Percentiles rank a stretch among this genome's conserved stretches.
Conservation (phyloP, 306 rosid genomes). For the Amphicarpaea edgeworthii region DNA sequence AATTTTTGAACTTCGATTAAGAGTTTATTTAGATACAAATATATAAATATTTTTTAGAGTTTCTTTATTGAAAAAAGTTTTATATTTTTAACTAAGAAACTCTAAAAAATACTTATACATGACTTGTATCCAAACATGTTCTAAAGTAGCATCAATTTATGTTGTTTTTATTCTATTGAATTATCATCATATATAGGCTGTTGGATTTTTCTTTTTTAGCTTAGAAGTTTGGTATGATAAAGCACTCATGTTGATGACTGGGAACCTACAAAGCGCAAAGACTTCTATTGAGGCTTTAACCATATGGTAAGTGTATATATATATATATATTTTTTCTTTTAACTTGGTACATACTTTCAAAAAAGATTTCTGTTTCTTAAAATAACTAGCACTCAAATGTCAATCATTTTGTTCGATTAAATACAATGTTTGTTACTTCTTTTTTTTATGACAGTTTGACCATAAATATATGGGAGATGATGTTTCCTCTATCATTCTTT, state of each 20-base stretch:
- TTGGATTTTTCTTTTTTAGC: conserved; percentile 45
- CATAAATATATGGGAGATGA: conserved; percentile 69
- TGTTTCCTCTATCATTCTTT: conserved; percentile 69
- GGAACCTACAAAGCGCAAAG: conserved; percentile 63
- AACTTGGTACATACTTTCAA: too few species aligned
- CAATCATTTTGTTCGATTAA: not conserved
- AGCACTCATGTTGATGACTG: conserved; percentile 67
- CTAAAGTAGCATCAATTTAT: too few species aligned
- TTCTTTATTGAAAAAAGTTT: too few species aligned
- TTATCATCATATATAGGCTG: too few species aligned
- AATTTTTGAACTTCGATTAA: too few species aligned
- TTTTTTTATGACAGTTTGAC: conserved; percentile 59
- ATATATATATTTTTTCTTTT: not conserved
- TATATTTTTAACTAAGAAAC: too few species aligned
- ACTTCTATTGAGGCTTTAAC: conserved; percentile 74
- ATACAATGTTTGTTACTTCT: not conserved
- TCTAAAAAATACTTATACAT: too few species aligned
- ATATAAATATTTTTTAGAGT: too few species aligned
- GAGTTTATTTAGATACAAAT: too few species aligned
- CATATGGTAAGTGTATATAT: conserved; percentile 53
- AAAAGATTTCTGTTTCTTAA: too few species aligned
- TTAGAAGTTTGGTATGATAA: conserved; percentile 77
- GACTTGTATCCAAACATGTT: too few species aligned
- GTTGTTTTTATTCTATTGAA: too few species aligned
- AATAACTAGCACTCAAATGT: not conserved